These are phyloP conservation scores for Boletus speciosus DNA, from an alignment of 768 basidiomycete species.

Conservation along the genomic window DNA sequence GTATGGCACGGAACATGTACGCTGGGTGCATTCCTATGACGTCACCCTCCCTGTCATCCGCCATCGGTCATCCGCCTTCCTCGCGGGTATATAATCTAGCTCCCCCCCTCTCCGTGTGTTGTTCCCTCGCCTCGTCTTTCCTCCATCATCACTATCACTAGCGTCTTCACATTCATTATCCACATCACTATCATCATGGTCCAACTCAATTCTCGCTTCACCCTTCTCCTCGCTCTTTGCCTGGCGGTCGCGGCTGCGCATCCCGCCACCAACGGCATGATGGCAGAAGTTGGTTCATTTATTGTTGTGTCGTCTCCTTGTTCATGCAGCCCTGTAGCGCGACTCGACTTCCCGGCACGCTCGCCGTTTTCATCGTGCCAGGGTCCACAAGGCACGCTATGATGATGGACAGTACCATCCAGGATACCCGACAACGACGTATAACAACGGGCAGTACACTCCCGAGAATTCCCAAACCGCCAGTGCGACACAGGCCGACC, in stretches of 20 bases:
- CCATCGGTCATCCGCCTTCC: conserved; percentile 5
- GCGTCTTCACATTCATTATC: conserved; percentile 23
- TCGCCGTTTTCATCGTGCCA: conserved; percentile 15
- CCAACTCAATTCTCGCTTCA: conserved; percentile 28
- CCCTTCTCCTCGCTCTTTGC: conserved; percentile 28
- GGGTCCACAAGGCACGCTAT: conserved; percentile 6
- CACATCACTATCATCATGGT: conserved; percentile 30
- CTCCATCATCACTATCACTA: conserved; percentile 13
- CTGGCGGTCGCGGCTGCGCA: conserved; percentile 19
- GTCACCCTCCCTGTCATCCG: conserved; percentile 14
- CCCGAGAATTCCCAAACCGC: neutral
- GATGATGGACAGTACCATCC: conserved; percentile 23
- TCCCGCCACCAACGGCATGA: conserved; percentile 5
- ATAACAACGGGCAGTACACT: conserved; percentile 2
- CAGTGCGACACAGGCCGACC: neutral
- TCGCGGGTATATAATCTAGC: conserved; percentile 22
- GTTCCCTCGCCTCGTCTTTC: conserved; percentile 3
- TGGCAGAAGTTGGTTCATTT: conserved; percentile 9
- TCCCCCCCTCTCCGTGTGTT: neutral
- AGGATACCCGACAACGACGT: conserved; percentile 11
- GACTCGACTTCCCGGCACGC: conserved; percentile 1
- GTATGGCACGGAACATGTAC: neutral
- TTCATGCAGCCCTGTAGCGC: conserved; percentile 10
- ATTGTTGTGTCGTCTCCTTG: neutral
- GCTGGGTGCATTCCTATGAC: conserved; percentile 14